Evolutionary conservation across 2,329 filamentous ascomycete genomes (phyloP), one percentile per base, ranked within the genome.

Genomic region (Tolypocladium sp.): DNA sequence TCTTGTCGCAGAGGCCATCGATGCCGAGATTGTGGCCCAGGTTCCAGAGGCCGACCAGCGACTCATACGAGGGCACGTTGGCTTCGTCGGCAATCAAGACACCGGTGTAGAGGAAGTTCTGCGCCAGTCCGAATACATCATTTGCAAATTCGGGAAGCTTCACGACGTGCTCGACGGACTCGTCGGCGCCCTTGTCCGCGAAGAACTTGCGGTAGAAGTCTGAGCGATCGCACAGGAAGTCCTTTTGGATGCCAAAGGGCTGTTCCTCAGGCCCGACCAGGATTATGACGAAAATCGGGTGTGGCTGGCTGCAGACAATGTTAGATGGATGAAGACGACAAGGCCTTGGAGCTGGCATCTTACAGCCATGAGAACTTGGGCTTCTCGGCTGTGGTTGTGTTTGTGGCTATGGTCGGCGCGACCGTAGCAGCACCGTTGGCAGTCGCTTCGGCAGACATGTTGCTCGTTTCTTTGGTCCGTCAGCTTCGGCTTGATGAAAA

Each of bases 211-310:
- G 72, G 64, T 81, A 85, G 64, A 75, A 77, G 2, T 71, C 65
- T 10, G 81, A 84, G 62, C 78, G 79, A 37, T 77, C 73, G 61
- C 79, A 82, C 30, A 86, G 71, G 58, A 84, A 83, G 66, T 85
- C 79, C 61, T 82, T 83, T 61, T 85, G 83, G 15, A 86, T 77
- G 13, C 79, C 81, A 63, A 84, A 86, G 0, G 82, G 81, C 17
- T 69, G 69, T 65, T 82, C 78, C 0, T 82, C 74, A 3, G 74
- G 70, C 0, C 83, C 82, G 35, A 84, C 78, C 1, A 84, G 68
- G 53, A 83, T 69, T 22, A 85, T 79, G 51, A 82, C 79, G 62
- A 85, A 84, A 10, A 77, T 74, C 0, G 81, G 77, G 63, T 85
- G 82, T 1, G 82, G 79, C 54, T 83, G 71, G 1, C 82, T 83